Conservation (phyloP, 2,329 filamentous ascomycete species). For the Stagonosporopsis cucurbitacearum region DNA sequence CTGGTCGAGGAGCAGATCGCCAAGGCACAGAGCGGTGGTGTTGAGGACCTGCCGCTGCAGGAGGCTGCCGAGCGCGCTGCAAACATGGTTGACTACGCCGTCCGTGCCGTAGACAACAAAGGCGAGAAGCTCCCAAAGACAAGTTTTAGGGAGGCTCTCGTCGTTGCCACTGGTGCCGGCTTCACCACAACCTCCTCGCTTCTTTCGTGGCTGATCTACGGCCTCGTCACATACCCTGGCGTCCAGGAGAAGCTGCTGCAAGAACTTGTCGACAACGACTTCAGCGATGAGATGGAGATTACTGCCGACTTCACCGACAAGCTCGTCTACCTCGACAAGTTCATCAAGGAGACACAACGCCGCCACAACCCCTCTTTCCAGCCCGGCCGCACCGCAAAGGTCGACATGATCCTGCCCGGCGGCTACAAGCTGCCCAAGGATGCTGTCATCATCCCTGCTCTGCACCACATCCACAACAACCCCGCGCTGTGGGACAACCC, state of each 20-base stretch:
- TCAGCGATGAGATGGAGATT: conserved; percentile 27
- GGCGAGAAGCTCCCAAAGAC: conserved; percentile 27
- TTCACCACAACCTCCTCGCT: conserved; percentile 34
- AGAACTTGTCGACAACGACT: conserved; percentile 28
- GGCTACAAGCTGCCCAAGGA: conserved; percentile 63
- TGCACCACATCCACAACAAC: conserved; percentile 58
- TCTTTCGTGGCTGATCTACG: conserved; percentile 30
- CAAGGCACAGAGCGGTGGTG: conserved; percentile 20
- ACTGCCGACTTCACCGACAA: conserved; percentile 26
- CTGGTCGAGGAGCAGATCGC: conserved; percentile 26
- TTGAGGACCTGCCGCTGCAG: conserved; percentile 44
- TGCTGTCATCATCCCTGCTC: conserved; percentile 60
- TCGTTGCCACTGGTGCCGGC: conserved; percentile 39
- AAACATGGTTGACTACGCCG: conserved; percentile 43
- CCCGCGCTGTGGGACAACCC: conserved; percentile 65
- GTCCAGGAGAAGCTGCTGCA: conserved; percentile 31
- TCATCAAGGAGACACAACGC: conserved; percentile 34
- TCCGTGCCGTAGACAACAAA: conserved; percentile 31
- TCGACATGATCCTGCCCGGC: conserved; percentile 64
- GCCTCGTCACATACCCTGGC: conserved; percentile 25
- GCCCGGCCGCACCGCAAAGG: conserved; percentile 62
- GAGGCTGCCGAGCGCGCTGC: conserved; percentile 48
- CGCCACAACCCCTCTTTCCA: conserved; percentile 49
- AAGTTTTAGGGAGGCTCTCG: conserved; percentile 51
- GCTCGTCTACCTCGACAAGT: conserved; percentile 27